These are phyloP conservation scores for Fusarium subglutinans DNA, from an alignment of 2,329 filamentous ascomycete species.

Conservation along the genomic window DNA sequence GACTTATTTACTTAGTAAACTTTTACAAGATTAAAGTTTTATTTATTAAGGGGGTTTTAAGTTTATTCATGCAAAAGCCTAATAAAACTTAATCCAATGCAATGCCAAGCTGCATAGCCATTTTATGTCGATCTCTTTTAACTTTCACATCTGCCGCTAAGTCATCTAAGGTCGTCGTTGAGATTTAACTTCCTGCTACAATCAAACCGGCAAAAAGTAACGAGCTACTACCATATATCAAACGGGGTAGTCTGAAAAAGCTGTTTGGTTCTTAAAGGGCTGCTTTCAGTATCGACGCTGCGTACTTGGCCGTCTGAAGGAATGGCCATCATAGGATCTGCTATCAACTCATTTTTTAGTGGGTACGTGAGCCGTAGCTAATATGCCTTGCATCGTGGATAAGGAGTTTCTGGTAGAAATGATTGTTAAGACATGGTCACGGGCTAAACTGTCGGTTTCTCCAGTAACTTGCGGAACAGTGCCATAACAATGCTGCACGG, in stretches of 20 bases:
- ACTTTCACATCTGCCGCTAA: neutral
- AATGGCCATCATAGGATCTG: fast-evolving
- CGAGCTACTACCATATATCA: fast-evolving
- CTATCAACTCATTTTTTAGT: neutral
- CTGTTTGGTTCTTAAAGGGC: neutral
- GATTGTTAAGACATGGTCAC: fast-evolving
- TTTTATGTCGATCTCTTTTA: neutral
- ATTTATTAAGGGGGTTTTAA: neutral
- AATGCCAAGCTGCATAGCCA: fast-evolving
- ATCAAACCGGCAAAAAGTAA: fast-evolving
- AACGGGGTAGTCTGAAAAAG: fast-evolving
- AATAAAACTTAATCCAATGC: neutral
- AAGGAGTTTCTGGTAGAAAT: fast-evolving
- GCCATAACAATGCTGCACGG: neutral
- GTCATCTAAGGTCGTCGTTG: neutral
- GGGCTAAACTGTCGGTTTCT: neutral
- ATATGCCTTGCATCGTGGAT: fast-evolving
- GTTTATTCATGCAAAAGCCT: neutral
- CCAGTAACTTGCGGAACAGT: neutral
- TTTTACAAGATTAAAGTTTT: neutral
- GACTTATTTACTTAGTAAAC: neutral
- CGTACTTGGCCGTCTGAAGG: neutral
- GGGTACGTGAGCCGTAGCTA: fast-evolving
- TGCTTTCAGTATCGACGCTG: too few species aligned
- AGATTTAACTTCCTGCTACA: neutral